A percentile compares a stretch with the other conserved stretches of the same genome.
Evolutionary conservation across 192 early-diverging fungal species (phyloP).

Genomic region (Backusella psychrophila): DNA sequence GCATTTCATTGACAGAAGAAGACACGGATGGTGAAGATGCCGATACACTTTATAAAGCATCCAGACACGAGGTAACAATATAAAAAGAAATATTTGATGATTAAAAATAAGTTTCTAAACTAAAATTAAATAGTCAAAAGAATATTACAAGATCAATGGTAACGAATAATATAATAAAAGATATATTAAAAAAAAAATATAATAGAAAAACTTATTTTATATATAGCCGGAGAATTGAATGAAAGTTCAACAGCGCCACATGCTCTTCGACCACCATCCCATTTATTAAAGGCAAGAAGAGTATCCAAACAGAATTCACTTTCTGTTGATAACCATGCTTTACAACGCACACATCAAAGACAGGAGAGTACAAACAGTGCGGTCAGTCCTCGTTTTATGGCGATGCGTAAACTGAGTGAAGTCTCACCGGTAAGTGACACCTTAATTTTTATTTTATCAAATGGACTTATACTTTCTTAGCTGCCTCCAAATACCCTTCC

Average conservation of each 20-base stretch:
- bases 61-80: conserved; percentile 4
- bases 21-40: conserved; percentile 10
- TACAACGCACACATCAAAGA: neutral
- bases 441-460: neutral
- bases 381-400: conserved; percentile 22
- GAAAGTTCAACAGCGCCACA: neutral
- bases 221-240: neutral
- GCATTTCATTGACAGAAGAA: conserved; percentile 3
- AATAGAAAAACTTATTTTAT: neutral
- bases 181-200: neutral
- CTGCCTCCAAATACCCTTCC: neutral
- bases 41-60: neutral
- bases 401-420: conserved; percentile 18
- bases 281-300: conserved; percentile 10
- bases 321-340: neutral
- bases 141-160: neutral
- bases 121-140: neutral
- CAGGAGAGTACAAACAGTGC: conserved; percentile 13
- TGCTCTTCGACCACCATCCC: conserved; percentile 22
- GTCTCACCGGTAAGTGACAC: neutral
- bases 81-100: neutral
- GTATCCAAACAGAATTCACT: neutral
- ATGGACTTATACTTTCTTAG: neutral
- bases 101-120: neutral
- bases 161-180: neutral